phyloP scores from a whole-genome alignment of 2,329 filamentous ascomycete genomes.

The Colletotrichum viniferum region DNA sequence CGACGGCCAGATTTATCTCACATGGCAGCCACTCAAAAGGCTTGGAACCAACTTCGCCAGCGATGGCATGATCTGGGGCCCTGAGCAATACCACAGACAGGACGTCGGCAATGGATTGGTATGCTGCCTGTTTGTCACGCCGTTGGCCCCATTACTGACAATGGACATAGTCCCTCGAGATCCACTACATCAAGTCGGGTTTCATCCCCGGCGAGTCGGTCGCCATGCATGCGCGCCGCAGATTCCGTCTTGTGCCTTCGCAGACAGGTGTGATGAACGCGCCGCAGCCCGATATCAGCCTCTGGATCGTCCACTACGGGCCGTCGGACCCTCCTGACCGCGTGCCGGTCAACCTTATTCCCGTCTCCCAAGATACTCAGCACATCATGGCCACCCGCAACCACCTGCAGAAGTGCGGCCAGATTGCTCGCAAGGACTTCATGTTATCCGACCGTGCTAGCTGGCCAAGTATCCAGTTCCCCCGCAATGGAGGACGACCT shows the following conservation, averaged over 20 bases:
- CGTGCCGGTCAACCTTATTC: conserved; percentile 71
- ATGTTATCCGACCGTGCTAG: conserved; percentile 89
- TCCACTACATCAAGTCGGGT: conserved; percentile 81
- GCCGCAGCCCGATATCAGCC: conserved; percentile 75
- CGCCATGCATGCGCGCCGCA: conserved; percentile 78
- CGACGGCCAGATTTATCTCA: conserved; percentile 82
- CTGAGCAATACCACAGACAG: conserved; percentile 77
- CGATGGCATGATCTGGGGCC: conserved; percentile 90
- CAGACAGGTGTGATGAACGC: conserved; percentile 73
- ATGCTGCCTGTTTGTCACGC: conserved; percentile 30
- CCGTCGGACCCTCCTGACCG: conserved; percentile 76
- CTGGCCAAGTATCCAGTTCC: conserved; percentile 85
- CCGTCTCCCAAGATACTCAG: conserved; percentile 65
- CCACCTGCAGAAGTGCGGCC: conserved; percentile 75
- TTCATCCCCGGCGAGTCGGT: conserved; percentile 78
- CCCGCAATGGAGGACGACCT: conserved; percentile 56
- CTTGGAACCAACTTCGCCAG: conserved; percentile 79
- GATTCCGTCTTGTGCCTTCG: conserved; percentile 81
- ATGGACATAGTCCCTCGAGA: conserved; percentile 77
- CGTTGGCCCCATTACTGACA: neutral
- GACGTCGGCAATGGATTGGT: conserved; percentile 69
- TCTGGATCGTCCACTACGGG: conserved; percentile 93
- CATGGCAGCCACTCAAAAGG: conserved; percentile 83
- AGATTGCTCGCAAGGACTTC: conserved; percentile 89
- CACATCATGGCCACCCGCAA: conserved; percentile 63